Percentiles rank a stretch among this genome's conserved stretches.
Evolutionary conservation across 2,329 filamentous ascomycete species (phyloP).

Genomic region (Arachnomyces sp.): DNA sequence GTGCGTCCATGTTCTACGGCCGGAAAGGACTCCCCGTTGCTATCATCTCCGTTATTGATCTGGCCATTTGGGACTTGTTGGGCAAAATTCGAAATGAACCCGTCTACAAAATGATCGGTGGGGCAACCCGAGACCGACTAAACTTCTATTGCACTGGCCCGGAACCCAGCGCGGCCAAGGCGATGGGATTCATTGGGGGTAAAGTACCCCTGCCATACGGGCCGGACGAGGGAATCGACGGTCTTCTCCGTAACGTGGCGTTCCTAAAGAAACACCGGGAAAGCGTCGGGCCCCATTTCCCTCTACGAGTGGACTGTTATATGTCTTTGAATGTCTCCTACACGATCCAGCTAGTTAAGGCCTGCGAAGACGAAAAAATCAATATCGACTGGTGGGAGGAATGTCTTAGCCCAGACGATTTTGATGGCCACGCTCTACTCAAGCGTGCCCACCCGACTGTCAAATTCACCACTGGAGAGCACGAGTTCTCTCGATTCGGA

Average conservation of each 20-base stretch:
- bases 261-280: constrained; percentile 80
- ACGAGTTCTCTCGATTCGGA: constrained; percentile 89
- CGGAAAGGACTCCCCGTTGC: constrained; percentile 85
- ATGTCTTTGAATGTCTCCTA: constrained; percentile 92
- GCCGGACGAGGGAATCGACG: constrained; percentile 74
- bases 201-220: constrained; percentile 89
- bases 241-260: constrained; percentile 80
- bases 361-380: constrained; percentile 68
- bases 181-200: constrained; percentile 82
- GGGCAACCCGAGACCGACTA: constrained; percentile 73
- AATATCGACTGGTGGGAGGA: constrained; percentile 98
- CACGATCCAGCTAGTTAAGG: constrained; percentile 83
- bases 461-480: constrained; percentile 94
- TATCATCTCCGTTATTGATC: constrained; percentile 88
- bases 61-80: constrained; percentile 85
- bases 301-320: constrained; percentile 92
- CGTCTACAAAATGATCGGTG: constrained; percentile 89
- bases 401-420: constrained; percentile 83
- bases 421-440: constrained; percentile 80
- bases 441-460: constrained; percentile 83
- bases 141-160: constrained; percentile 95
- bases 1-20: constrained; percentile 91
- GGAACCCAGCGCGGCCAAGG: constrained; percentile 69
- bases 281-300: constrained; percentile 80
- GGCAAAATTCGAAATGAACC: constrained; percentile 89